Evolutionary conservation across 2,329 filamentous ascomycete genomes (phyloP), one percentile per base, ranked within the genome.

Genomic region (Dothiorella sarmentorum): DNA sequence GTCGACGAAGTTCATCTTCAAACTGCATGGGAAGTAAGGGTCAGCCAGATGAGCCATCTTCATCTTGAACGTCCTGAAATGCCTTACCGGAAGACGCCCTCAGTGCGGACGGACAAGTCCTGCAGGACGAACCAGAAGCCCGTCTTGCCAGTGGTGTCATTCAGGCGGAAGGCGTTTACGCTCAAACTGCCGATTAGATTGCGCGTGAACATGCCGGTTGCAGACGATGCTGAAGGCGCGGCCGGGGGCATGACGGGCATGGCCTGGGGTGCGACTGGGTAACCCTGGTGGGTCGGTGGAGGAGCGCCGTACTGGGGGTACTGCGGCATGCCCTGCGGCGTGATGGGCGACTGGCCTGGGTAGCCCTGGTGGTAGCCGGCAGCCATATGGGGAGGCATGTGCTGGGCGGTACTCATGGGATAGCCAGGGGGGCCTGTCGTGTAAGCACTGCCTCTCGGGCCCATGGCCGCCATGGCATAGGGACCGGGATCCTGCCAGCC

Each of bases 91-190:
- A 97, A 99, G 61, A 80, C 84, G 10, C 94, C 94, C 73, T 97
- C 94, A 0, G 91, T 96, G 44, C 94, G 84, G 29, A 99, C 93
- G 67, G 91, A 96, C 42, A 99, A 79, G 75, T 99, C 94, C 72
- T 97, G 93, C 56, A 97, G 79, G 44, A 99, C 89, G 68, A 99
- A 99, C 93, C 93, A 99, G 63, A 96, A 91, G 2, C 93, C 93
- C 52, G 90, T 85, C 71, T 90, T 89, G 63, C 90, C 87, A 15
- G 89, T 79, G 0, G 86, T 84, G 65, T 97, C 92, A 2, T 84
- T 86, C 56, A 97, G 81, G 29, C 88, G 85, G 69, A 92, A 93
- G 1, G 93, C 93, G 68, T 92, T 96, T 29, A 92, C 91, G 5
- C 90, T 87, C 53, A 96, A 79, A 71, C 90, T 96, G 2, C 94